A percentile compares a stretch with the other conserved stretches of the same genome.
Conservation (phyloP, 768 basidiomycete genomes). For the Strobilomyces dryophilus region DNA sequence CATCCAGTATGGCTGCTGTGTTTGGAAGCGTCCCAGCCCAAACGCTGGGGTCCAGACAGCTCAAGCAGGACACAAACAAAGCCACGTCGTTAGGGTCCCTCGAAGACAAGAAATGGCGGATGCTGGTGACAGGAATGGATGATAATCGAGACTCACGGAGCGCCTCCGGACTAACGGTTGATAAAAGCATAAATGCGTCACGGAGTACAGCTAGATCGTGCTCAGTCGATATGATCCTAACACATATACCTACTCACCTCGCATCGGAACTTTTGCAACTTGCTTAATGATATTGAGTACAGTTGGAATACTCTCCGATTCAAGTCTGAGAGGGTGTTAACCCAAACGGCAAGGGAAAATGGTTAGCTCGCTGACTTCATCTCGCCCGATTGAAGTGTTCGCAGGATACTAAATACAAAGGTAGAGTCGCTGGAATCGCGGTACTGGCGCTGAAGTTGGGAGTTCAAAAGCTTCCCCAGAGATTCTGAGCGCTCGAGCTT, state of each 20-base stretch:
- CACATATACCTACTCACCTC: slow-evolving; percentile 18
- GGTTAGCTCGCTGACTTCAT: slow-evolving; percentile 17
- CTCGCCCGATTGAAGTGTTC: slow-evolving; percentile 20
- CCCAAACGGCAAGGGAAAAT: background rate
- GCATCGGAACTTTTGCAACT: slow-evolving; percentile 18
- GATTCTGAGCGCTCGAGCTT: slow-evolving; percentile 24
- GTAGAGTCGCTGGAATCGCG: slow-evolving; percentile 6
- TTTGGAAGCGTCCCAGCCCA: slow-evolving; percentile 66
- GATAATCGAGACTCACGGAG: slow-evolving; percentile 16
- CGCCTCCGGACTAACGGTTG: slow-evolving; percentile 18
- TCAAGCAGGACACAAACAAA: slow-evolving; percentile 62
- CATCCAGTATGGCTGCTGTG: slow-evolving; percentile 54
- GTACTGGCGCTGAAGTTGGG: slow-evolving; percentile 13
- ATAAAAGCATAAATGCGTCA: slow-evolving; percentile 32
- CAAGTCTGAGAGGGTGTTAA: slow-evolving; percentile 20
- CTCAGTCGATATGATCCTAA: slow-evolving; percentile 14
- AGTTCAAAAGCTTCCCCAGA: slow-evolving; percentile 22
- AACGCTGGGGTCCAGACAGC: slow-evolving; percentile 48
- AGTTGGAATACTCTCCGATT: slow-evolving; percentile 13
- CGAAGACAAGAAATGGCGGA: slow-evolving; percentile 59
- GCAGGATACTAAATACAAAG: slow-evolving; percentile 15
- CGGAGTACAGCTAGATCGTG: slow-evolving; percentile 26
- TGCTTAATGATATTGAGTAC: slow-evolving; percentile 26
- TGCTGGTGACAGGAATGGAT: slow-evolving; percentile 36
- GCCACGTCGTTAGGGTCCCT: slow-evolving; percentile 57